Evolutionary conservation across 257 asterid genomes (phyloP), one percentile per base, ranked within the genome.

Genomic region (Primulina eburnea): DNA sequence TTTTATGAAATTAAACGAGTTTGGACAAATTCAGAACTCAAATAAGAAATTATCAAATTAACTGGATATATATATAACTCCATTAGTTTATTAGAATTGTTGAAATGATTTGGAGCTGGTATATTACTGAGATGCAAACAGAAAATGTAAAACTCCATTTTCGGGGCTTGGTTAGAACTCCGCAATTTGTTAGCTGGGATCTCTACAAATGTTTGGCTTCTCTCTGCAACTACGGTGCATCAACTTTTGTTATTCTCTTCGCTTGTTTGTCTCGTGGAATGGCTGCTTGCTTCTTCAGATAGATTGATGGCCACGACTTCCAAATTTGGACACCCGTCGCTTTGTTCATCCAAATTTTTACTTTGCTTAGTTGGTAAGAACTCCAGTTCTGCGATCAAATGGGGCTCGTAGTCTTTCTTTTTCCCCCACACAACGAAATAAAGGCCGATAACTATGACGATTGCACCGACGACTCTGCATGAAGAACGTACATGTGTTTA

Each of bases 361-460:
- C 20, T 17, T 17, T 87, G 79, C 65, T 80, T 81, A 1, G 77
- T 81, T 8, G 88, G 79, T 55, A 73, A 32, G 62, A 14, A 43
- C 4, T 58, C 73, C 72, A 76, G 62, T 34, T 60, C 82, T 60
- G 77, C 86, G 2, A 5, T 14, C 20, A 5, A 17, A 50, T 17
- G 20, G 20, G 57, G 57, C 57, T 50, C 57, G 57, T 16, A 50
- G 75, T 93, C 99, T 7, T 87, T 82, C 65, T 84, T 78, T 73
- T 93, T 93, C 35, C 97, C 95, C 96, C 99, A 93, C 10, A 93
- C 89, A 14, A 93, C 97, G 33, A 89, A 83, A 68, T 93, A 93
- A 43, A 93, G 96, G 18, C 99, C 96, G 4, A 82, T 37, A 55
- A 93, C 92, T 3, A 93, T 93, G 34, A 88, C 84, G 33, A 79